These are phyloP conservation scores for Chlorella sp. DNA, from an alignment of 139 green algal genomes.

Conservation along the genomic window DNA sequence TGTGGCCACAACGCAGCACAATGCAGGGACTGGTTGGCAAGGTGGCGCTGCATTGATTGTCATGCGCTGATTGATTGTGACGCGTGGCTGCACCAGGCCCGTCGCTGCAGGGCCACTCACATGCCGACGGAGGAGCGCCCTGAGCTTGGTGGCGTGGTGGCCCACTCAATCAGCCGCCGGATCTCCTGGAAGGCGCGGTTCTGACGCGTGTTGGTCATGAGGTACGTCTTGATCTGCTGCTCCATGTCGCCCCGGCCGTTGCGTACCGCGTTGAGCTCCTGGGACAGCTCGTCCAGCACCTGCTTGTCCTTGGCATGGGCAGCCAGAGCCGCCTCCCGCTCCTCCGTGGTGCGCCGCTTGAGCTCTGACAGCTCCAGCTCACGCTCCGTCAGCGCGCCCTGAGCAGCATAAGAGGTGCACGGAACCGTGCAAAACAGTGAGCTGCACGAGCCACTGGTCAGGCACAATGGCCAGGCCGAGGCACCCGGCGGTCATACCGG, in stretches of 20 bases:
- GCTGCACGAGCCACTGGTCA: too few species aligned
- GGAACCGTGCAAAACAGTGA: too few species aligned
- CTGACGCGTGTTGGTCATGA: constrained; percentile 21
- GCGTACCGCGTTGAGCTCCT: constrained; percentile 5
- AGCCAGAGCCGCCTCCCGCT: background rate
- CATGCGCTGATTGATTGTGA: too few species aligned
- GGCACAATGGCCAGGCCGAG: background rate
- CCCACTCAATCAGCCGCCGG: constrained; percentile 24
- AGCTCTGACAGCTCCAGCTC: constrained; percentile 5
- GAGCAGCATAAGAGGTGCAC: too few species aligned
- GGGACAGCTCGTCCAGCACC: constrained; percentile 1
- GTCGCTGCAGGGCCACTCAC: too few species aligned
- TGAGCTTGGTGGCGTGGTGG: constrained; percentile 17
- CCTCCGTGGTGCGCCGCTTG: background rate
- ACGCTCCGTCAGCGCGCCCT: background rate
- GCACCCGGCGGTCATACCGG: too few species aligned
- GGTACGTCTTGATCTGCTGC: constrained; percentile 16
- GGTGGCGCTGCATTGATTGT: background rate
- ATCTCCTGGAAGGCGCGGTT: constrained; percentile 19
- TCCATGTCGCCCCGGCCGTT: constrained; percentile 6
- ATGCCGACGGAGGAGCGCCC: constrained; percentile 1
- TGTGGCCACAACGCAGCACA: background rate
- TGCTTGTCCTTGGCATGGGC: background rate
- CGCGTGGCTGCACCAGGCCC: too few species aligned
- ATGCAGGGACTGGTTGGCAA: background rate